Base-by-base conservation (phyloP, 257 asterid species). In the Henckelia pumila region DNA sequence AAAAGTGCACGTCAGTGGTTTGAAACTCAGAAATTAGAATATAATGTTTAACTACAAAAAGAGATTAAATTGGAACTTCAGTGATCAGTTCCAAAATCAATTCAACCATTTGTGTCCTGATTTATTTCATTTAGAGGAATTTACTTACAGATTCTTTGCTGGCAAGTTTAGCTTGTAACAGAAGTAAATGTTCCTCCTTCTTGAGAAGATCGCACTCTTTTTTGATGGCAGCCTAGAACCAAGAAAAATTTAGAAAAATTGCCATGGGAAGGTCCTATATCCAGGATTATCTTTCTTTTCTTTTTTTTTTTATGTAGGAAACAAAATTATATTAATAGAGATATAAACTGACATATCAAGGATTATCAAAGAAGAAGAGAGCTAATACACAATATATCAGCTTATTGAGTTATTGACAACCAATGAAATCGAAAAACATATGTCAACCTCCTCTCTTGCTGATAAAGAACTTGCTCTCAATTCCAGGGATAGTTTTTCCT, bases 361-460 rank as follows among this genome's bases (percentile, higher is more conserved):
- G n/a, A n/a, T n/a, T n/a, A n/a, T n/a, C n/a, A n/a, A n/a, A n/a
- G n/a, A n/a, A n/a, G 21, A 37, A 35, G 29, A 37, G 26, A 32
- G 44, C 8, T 14, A 49, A 50, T 24, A 55, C 71, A 52, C 56
- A 71, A 79, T 50, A 66, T 71, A 61, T 58, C 57, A 69, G 47
- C 47, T 68, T 59, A 61, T 25, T 13, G 52, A 4, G 19, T 40
- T 14, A 59, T 61, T 47, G 55, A n/a, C 62, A 73, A 26, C 49
- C 71, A 71, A 59, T 55, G 44, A 66, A 58, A 19, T 47, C 4
- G 23, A 25, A 26, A 60, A 44, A 26, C 59, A 64, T 57, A 32
- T 67, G 68, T 59, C 61, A 8, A 94, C 99, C 92, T 91, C 93
- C 81, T 94, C 98, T 81, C 92, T 83, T 64, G 81, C 86, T 35